Evolutionary conservation across 2,329 filamentous ascomycete genomes (phyloP), one percentile per base, ranked within the genome.

Genomic region (Alternaria novae-zelandiae): DNA sequence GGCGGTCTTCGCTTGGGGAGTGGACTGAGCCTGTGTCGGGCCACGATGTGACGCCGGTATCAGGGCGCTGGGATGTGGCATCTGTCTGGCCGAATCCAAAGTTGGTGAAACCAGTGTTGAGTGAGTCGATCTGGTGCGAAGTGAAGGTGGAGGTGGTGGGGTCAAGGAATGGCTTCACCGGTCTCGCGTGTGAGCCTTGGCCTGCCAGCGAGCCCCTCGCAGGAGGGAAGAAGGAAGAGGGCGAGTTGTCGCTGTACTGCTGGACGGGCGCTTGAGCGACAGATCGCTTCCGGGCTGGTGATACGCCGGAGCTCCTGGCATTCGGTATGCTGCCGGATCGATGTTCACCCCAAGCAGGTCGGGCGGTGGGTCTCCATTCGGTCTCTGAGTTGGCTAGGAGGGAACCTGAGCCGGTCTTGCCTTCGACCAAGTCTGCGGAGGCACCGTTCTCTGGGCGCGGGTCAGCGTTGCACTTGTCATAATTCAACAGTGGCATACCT

Each of bases 331-430:
- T 71, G 15, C 76, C 65, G 13, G 73, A 51, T 15, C 66, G 61
- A 12, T 61, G 68, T 49, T 88, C 86, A 66, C 85, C 86, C 91
- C 91, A 93, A 15, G 87, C 85, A 41, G 84, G 81, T 66, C 82
- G 84, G 55, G 83, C 56, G 21, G 44, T 81, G 49, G 83, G 82
- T 55, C 79, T 80, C 88, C 90, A 92, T 50, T 92, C 90, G 17
- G 87, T 87, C 73, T 93, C 90, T 10, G 91, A 91, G 45, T 89
- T 87, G 47, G 88, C 85, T 63, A 91, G 85, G 43, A 94, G 83
- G 62, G 90, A 91, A 64, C 89, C 86, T 6, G 91, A 92, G 53
- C 91, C 91, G 4, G 88, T 89, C 73, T 90, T 88, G 58, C 82
- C 85, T 69, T 87, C 86, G 43, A 84, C 67, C 26, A 75, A 71